phyloP scores from a whole-genome alignment of 2,329 filamentous ascomycete species.

The Claviceps capensis region DNA sequence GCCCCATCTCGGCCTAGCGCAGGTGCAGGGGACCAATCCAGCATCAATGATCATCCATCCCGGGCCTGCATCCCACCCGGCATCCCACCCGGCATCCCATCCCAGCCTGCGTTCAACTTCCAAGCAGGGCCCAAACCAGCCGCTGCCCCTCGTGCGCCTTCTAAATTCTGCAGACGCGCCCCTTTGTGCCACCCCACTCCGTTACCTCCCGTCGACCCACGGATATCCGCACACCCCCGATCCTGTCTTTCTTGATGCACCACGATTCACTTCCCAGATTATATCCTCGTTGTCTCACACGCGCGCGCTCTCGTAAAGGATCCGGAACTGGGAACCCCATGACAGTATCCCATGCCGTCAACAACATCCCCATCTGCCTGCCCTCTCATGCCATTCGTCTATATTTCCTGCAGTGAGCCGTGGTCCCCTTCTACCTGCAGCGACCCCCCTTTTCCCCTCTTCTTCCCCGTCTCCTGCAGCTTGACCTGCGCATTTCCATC shows the following conservation, averaged over 20 bases:
- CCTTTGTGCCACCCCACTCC: no score
- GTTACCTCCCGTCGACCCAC: no score
- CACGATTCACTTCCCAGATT: no score
- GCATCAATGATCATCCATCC: background rate
- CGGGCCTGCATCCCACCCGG: no score
- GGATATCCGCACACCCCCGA: no score
- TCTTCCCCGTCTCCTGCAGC: background rate
- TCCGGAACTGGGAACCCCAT: background rate
- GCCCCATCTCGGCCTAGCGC: conserved; percentile 8
- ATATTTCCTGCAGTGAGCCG: background rate
- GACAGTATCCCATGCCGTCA: background rate
- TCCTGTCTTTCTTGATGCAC: no score
- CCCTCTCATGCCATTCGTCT: background rate
- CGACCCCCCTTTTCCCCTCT: background rate
- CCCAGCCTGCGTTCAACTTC: no score
- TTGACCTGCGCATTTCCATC: background rate
- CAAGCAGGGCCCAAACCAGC: no score
- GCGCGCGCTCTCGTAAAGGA: background rate
- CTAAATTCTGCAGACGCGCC: no score
- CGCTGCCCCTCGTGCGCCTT: no score
- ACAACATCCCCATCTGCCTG: background rate
- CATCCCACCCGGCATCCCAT: no score
- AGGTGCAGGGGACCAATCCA: conserved; percentile 7
- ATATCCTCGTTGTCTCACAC: background rate
- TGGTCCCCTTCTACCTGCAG: background rate